These are phyloP conservation scores for Leishmania amazonensis DNA, from an alignment of 208 protist genomes.

Conservation along the genomic window DNA sequence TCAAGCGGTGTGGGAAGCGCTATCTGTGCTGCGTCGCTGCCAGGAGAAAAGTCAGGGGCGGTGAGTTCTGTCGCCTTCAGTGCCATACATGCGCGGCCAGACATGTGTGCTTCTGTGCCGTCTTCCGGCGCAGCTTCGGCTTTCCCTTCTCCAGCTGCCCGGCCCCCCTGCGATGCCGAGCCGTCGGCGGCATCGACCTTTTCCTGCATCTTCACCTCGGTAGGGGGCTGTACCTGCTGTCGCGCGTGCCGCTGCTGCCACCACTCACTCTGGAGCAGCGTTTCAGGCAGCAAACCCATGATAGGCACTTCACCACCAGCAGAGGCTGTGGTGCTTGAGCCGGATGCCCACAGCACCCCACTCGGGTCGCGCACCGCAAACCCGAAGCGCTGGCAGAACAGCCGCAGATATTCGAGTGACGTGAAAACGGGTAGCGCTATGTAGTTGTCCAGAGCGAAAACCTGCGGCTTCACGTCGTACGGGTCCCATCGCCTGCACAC, in stretches of 20 bases:
- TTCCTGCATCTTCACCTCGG: conserved; percentile 1
- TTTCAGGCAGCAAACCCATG: conserved; percentile 41
- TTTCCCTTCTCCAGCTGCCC: neutral
- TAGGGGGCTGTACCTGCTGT: neutral
- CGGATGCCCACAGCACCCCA: conserved; percentile 74
- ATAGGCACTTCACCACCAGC: neutral
- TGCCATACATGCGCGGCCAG: neutral
- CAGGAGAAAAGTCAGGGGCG: neutral
- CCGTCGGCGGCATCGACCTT: neutral
- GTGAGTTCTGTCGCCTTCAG: neutral
- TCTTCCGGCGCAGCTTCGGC: neutral
- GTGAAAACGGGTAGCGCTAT: conserved; percentile 90
- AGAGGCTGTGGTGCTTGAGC: conserved; percentile 12
- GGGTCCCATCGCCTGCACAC: conserved; percentile 74
- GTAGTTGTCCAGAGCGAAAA: conserved; percentile 86
- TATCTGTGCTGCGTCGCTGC: neutral
- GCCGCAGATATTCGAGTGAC: conserved; percentile 65
- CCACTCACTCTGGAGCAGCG: conserved; percentile 48
- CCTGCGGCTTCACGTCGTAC: conserved; percentile 88
- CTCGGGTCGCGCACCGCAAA: conserved; percentile 80
- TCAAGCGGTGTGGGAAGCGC: neutral
- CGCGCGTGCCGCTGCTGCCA: conserved; percentile 28
- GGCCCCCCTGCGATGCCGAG: neutral
- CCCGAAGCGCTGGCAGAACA: conserved; percentile 73
- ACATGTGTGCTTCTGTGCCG: neutral